Evolutionary conservation across 1,284 basidiomycete genomes (phyloP).

Genomic region (Ustilago lituana): DNA sequence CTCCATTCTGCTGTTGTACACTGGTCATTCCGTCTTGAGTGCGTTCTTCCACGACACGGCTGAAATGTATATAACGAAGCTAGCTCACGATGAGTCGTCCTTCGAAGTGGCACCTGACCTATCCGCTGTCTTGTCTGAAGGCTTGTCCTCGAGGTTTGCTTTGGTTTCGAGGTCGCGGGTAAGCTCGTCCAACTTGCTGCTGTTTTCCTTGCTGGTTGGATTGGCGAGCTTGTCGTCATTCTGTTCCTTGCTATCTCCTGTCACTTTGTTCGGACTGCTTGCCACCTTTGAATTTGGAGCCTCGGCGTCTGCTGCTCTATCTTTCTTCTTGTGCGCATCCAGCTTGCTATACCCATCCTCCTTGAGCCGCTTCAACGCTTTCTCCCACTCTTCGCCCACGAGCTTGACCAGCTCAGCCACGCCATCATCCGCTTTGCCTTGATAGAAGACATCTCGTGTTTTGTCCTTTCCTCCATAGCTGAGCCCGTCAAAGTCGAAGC

Average conservation of each 20-base stretch:
- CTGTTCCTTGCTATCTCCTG: background rate
- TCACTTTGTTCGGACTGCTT: no score
- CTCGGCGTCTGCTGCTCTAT: background rate
- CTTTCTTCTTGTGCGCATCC: slow-evolving; percentile 3
- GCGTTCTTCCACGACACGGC: no score
- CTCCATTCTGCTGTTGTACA: background rate
- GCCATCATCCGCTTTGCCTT: slow-evolving; percentile 58
- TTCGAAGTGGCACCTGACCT: background rate
- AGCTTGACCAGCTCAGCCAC: slow-evolving; percentile 44
- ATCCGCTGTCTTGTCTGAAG: background rate
- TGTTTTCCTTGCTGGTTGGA: slow-evolving; percentile 22
- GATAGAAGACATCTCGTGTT: slow-evolving; percentile 56
- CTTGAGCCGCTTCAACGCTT: slow-evolving; percentile 25
- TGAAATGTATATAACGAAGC: background rate
- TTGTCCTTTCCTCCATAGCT: slow-evolving; percentile 34
- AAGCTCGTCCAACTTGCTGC: slow-evolving; percentile 24
- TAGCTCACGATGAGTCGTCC: background rate
- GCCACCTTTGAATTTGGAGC: no score
- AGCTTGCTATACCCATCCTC: slow-evolving; percentile 24
- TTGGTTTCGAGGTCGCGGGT: slow-evolving; percentile 22
- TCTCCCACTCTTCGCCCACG: slow-evolving; percentile 53
- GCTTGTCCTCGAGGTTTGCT: slow-evolving; percentile 20
- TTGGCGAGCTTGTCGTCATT: slow-evolving; percentile 2
- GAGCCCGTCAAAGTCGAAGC: slow-evolving; percentile 63
- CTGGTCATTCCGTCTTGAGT: no score